A percentile compares a stretch with the other conserved stretches of the same genome.
phyloP scores from a whole-genome alignment of 805 yeast species.

The Lipomyces yamanashiensis region DNA sequence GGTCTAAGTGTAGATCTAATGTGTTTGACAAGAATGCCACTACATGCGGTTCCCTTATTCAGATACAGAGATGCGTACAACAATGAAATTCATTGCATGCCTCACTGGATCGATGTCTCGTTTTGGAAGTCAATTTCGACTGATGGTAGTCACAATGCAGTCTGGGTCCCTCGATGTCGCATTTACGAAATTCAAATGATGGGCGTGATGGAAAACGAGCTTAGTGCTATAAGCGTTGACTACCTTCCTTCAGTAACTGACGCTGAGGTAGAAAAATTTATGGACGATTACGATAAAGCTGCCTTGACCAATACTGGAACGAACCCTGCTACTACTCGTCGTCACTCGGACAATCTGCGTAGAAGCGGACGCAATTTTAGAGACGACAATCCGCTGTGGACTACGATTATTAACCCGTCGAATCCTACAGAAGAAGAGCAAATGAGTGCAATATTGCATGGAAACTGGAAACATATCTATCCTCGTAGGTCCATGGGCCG shows the following conservation, averaged over 20 bases:
- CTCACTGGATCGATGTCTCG: slow-evolving; percentile 94
- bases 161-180: slow-evolving; percentile 92
- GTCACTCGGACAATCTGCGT: slow-evolving; percentile 17
- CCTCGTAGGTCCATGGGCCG: slow-evolving; percentile 63
- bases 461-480: slow-evolving; percentile 90
- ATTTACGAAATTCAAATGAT: slow-evolving; percentile 97
- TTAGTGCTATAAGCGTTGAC: slow-evolving; percentile 68
- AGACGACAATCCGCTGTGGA: slow-evolving; percentile 54
- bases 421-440: slow-evolving; percentile 61
- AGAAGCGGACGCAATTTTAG: slow-evolving; percentile 21
- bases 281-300: slow-evolving; percentile 66
- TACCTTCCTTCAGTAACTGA: slow-evolving; percentile 50
- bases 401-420: slow-evolving; percentile 77
- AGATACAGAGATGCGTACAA: slow-evolving; percentile 52
- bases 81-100: slow-evolving; percentile 65
- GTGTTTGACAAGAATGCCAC: slow-evolving; percentile 86
- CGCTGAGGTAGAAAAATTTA: slow-evolving; percentile 56
- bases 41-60: slow-evolving; percentile 89
- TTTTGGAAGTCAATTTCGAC: slow-evolving; percentile 69
- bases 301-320: slow-evolving; percentile 11
- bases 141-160: slow-evolving; percentile 44
- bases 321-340: slow-evolving; percentile 5
- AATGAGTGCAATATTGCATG: slow-evolving; percentile 63
- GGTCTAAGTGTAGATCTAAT: slow-evolving; percentile 89
- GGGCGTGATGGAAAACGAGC: slow-evolving; percentile 94